Evolutionary conservation across 305 asterid genomes (phyloP).

Genomic region (Fraxinus paxiana): DNA sequence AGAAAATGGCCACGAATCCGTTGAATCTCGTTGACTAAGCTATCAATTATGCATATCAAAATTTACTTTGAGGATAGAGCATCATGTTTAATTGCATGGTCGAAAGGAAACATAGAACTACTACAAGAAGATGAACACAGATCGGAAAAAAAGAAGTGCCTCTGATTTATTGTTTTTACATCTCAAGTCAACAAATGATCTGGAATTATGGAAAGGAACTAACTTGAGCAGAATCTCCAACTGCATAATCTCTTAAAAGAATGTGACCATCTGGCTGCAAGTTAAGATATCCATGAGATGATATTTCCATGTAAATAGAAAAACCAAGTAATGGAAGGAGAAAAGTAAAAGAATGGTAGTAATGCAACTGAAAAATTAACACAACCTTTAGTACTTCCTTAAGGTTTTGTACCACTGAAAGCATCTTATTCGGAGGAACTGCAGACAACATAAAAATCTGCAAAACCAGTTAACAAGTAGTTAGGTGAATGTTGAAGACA

Average conservation of each 20-base stretch:
- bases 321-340: not conserved
- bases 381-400: conserved; percentile 66
- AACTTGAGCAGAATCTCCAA: conserved; percentile 76
- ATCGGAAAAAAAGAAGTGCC: not conserved
- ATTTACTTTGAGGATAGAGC: not conserved
- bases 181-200: not conserved
- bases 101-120: conserved; percentile 1
- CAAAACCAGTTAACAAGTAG: conserved; percentile 26
- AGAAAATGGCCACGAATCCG: not conserved
- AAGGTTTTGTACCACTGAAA: conserved; percentile 52
- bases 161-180: not conserved
- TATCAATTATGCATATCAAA: not conserved
- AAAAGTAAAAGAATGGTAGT: not conserved
- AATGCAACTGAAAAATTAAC: conserved; percentile 4
- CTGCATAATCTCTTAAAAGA: conserved; percentile 73
- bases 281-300: conserved; percentile 15
- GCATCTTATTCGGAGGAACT: conserved; percentile 74
- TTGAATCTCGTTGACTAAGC: not conserved
- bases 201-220: conserved; percentile 20
- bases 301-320: conserved; percentile 18
- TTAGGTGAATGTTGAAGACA: not conserved
- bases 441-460: conserved; percentile 86
- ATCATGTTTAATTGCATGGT: not conserved
- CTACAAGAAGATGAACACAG: not conserved
- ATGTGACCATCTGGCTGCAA: conserved; percentile 74